A percentile compares a stretch with the other conserved stretches of the same genome.
Evolutionary conservation across 2,329 filamentous ascomycete genomes (phyloP).

Genomic region (Colletotrichum sp.): DNA sequence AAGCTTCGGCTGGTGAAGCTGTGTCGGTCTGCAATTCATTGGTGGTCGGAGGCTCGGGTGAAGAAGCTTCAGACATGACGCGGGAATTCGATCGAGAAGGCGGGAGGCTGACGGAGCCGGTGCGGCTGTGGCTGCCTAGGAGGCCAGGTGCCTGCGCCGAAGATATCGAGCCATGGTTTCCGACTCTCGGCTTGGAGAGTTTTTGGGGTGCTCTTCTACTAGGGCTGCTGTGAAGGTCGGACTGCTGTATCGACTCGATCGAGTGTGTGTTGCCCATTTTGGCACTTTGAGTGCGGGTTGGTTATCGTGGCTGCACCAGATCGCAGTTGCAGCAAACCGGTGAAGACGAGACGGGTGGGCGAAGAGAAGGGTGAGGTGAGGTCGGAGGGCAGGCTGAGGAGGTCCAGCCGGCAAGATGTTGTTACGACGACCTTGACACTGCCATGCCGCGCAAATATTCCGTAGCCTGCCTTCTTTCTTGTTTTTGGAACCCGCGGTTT

Average conservation of each 20-base stretch:
- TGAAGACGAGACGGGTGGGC: conserved; percentile 20
- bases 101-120: conserved; percentile 28
- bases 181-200: conserved; percentile 55
- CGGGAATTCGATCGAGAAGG: conserved; percentile 14
- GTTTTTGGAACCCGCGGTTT: neutral
- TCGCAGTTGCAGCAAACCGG: neutral
- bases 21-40: neutral
- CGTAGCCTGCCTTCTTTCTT: neutral
- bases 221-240: conserved; percentile 21
- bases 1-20: neutral
- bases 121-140: conserved; percentile 38
- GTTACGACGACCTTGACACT: conserved; percentile 4
- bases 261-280: conserved; percentile 58
- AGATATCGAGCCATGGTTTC: conserved; percentile 35
- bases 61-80: neutral
- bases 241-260: conserved; percentile 37
- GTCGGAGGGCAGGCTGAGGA: neutral
- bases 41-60: conserved; percentile 8
- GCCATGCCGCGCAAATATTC: conserved; percentile 12
- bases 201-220: conserved; percentile 45
- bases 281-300: conserved; percentile 18
- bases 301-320: neutral
- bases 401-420: conserved; percentile 1
- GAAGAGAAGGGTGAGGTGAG: neutral
- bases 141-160: conserved; percentile 37